Evolutionary conservation across 257 asterid genomes (phyloP), one percentile per base, ranked within the genome.

Genomic region (Nyctanthes arbortristis): DNA sequence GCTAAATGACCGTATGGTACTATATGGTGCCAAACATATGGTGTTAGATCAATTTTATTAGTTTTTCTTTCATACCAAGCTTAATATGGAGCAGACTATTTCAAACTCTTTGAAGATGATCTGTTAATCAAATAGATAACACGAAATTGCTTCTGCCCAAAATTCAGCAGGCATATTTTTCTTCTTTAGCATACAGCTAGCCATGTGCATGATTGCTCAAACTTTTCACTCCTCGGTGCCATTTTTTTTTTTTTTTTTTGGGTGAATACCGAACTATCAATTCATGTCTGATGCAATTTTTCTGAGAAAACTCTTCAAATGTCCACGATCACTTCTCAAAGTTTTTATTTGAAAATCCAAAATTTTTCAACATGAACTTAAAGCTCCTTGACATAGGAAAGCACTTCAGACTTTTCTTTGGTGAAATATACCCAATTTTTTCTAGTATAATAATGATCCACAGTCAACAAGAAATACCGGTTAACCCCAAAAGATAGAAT

Each of bases 91-190:
- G 70, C 29, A 12, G 65, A 34, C 12, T 71, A n/a, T 0, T 63
- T 5, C 35, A 64, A 40, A 5, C 29, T 27, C 65, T 37, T 64
- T 29, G 71, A 54, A 13, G 71, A 61, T 57, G 36, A 64, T 31
- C 39, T 73, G 31, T 73, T 56, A 2, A 73, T 39, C 6, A 73
- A 56, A 25, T 58, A 73, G 31, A 73, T 27, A 24, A 2, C 62
- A 30, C 62, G 62, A 70, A 9, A 70, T 31, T 0, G 8, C 68
- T 61, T 70, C 56, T 16, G 18, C 63, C 36, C 56, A 47, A 32
- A 70, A 61, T 6, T 61, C 35, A 4, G 55, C 16, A 1, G 55
- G 55, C 37, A 70, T 40, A 61, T 40, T 40, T 25, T 40, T 60
- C n/a, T 57, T 68, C 27, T 68, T 37, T 13, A 58, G 11, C 32